A percentile compares a stretch with the other conserved stretches of the same genome.
phyloP scores from a whole-genome alignment of 441 rosid genomes.

The Corymbia citriodora region DNA sequence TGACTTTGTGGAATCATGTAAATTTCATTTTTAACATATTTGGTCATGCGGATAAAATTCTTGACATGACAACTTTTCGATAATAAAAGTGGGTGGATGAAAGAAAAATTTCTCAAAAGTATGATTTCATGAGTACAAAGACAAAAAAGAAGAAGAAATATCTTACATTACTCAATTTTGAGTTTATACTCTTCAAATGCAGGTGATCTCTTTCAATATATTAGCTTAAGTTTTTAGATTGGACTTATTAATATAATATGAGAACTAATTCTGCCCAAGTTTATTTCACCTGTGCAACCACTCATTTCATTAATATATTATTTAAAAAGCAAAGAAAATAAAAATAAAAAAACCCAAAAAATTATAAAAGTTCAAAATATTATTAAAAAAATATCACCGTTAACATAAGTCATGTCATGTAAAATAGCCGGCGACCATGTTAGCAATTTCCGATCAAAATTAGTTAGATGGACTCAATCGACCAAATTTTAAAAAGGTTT shows the following conservation, averaged over 20 bases:
- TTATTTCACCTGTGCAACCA: neutral
- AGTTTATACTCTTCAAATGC: neutral
- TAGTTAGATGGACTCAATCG: rapidly evolving
- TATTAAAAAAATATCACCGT: too few relatives aligned
- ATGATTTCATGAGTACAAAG: neutral
- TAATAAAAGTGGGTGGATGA: neutral
- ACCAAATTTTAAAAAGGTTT: too few relatives aligned
- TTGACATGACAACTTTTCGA: neutral
- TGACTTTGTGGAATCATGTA: neutral
- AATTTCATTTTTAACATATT: neutral
- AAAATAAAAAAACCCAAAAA: too few relatives aligned
- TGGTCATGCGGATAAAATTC: neutral
- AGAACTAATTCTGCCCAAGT: neutral
- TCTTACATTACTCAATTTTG: neutral
- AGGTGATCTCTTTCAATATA: neutral
- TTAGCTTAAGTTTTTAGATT: neutral
- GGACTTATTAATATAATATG: neutral
- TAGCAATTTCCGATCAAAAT: too few relatives aligned
- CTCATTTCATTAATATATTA: neutral
- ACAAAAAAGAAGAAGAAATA: neutral
- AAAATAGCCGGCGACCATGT: rapidly evolving
- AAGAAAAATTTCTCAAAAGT: neutral
- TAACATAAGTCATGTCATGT: rapidly evolving
- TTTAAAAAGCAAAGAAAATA: neutral
- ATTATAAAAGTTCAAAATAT: neutral